Conservation (phyloP, 169 alveolate species). For the Plasmodium sp. region DNA sequence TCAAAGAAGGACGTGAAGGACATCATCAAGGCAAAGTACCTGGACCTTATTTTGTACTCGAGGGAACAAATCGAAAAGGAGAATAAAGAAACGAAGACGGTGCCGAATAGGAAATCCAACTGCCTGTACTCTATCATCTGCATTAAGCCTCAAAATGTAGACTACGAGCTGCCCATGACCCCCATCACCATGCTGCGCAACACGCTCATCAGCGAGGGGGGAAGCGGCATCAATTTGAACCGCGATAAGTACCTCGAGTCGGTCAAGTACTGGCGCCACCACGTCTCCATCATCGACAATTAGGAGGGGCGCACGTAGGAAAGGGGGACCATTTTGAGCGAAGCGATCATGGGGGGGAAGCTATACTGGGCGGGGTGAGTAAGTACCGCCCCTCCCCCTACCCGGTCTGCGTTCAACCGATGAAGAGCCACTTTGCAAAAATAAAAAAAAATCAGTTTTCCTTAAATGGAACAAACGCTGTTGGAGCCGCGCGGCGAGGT, state of each 20-base stretch:
- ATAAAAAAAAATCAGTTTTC: background rate
- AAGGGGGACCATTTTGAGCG: background rate
- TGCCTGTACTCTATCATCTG: constrained; percentile 80
- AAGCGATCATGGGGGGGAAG: background rate
- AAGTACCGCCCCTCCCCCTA: background rate
- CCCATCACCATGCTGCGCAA: constrained; percentile 98
- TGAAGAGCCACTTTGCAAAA: background rate
- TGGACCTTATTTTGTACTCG: constrained; percentile 96
- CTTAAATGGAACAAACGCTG: background rate
- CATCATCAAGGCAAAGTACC: constrained; percentile 88
- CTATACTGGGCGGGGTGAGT: background rate
- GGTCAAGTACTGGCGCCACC: constrained; percentile 96
- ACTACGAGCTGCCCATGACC: constrained; percentile 96
- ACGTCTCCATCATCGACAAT: constrained; percentile 88
- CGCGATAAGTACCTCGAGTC: constrained; percentile 92
- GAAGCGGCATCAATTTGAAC: constrained; percentile 97
- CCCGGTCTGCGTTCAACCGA: background rate
- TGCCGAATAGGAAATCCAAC: constrained; percentile 27
- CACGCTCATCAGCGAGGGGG: constrained; percentile 97
- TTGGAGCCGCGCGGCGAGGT: background rate
- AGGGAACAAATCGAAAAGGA: constrained; percentile 95
- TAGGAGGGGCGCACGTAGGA: background rate
- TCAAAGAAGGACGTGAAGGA: constrained; percentile 83
- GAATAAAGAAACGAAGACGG: constrained; percentile 77
- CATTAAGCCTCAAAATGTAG: constrained; percentile 81